phyloP scores from a whole-genome alignment of 257 asterid genomes.

The Capsicum pubescens region DNA sequence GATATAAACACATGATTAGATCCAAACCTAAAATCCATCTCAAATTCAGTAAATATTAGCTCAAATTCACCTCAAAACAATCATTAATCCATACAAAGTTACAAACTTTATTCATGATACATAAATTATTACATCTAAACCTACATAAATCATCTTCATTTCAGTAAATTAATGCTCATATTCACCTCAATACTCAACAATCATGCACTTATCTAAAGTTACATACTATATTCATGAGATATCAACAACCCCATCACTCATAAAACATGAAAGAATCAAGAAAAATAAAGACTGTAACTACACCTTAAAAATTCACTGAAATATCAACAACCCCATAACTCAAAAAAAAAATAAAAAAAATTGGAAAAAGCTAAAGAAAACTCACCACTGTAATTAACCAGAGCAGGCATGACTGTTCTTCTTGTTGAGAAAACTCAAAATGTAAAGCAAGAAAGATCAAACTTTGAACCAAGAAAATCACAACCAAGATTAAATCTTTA shows the following conservation, averaged over 20 bases:
- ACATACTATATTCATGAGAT: background rate
- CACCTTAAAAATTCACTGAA: background rate
- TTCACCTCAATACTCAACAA: background rate
- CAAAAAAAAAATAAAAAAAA: background rate
- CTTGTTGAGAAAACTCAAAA: constrained; percentile 51
- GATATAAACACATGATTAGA: background rate
- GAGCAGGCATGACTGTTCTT: constrained; percentile 76
- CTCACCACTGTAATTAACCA: constrained; percentile 91
- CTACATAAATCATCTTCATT: too few species aligned
- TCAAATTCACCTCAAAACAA: background rate
- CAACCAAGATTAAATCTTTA: constrained; percentile 60
- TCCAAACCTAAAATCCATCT: background rate
- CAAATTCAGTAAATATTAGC: background rate
- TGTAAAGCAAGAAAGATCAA: constrained; percentile 49
- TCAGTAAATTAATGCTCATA: background rate
- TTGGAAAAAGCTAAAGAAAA: constrained; percentile 22
- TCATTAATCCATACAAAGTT: too few species aligned
- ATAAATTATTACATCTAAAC: too few species aligned
- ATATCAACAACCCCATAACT: background rate
- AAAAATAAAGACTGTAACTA: background rate
- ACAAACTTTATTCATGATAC: too few species aligned
- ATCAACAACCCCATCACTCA: background rate
- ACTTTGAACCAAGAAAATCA: constrained; percentile 51
- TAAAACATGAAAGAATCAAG: too few species aligned
- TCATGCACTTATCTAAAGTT: too few species aligned